Base-by-base conservation (phyloP, 176 grass and related monocot genomes). In the Avena insularis region DNA sequence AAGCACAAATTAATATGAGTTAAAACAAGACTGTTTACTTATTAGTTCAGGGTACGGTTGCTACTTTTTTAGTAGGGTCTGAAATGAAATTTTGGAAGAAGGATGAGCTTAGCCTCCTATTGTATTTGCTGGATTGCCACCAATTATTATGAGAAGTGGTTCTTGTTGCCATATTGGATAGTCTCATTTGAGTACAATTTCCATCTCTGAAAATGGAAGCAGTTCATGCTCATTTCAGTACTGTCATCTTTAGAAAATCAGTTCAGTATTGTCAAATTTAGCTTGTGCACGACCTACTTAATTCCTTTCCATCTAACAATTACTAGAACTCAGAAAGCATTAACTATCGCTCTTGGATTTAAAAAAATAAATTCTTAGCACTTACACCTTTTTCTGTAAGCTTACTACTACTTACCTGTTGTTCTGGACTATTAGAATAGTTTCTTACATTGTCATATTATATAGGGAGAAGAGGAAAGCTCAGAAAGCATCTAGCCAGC, bases 391-490 rank as follows among this genome's bases (percentile, higher is more conserved):
- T 25, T 25, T 57, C 21, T 7, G 4, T 62, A 46, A 70, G 20
- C 73, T 75, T 64, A 75, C n/a, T 73, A 48, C 48, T 74, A 78
- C 12, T 71, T 81, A 69, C 43, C 20, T 62, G 21, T 36, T 9
- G 5, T 45, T 61, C 3, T 78, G 13, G 31, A 60, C 29, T 77
- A 77, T 70, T 78, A 17, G 56, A 80, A 12, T 48, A 46, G 8
- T 46, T 83, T 54, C 73, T 79, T 83, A 71, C 45, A 45, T 54
- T 84, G 12, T 29, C 11, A 80, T 48, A 53, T 81, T 33, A 90
- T 84, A 36, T 78, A 93, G 91, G 57, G 91, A 88, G 25, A 87
- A 87, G 63, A 82, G 62, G 78, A 93, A 93, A 82, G 65, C 20
- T 67, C 88, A 78, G 71, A 93, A 90, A 31, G 23, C 78, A 85